Base-by-base conservation (phyloP, 495 filamentous ascomycete species). In the Penicillium arizonense region DNA sequence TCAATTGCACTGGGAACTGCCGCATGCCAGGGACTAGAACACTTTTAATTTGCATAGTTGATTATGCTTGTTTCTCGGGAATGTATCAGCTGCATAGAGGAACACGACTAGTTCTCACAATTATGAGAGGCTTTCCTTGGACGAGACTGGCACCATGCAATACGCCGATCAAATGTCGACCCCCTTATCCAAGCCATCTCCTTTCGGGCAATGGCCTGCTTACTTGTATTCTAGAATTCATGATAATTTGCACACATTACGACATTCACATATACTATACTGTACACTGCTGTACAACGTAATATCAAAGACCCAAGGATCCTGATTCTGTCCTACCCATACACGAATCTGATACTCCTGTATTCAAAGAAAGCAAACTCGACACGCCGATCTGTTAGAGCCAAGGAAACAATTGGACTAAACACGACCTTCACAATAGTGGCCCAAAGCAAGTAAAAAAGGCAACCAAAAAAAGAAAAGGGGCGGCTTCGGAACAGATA, bases 1-100 rank as follows among this genome's bases (percentile, higher is more conserved):
- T 30, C 28, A 30, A 9, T 30, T 30, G 7, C 28, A 30, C 28
- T 8, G 28, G 6, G 6, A 5, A 30, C 28, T 5, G 5, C 28
- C 28, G 44, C 47, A 64, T 62, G 52, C 55, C 58, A 62, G 58
- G 45, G 47, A 53, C 52, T 34, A 23, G 13, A 44, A n/a, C 33
- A 6, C 1, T 24, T 24, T 18, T 18, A 42, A 41, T 21, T 33
- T 51, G 16, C 28, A 52, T 41, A 50, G 28, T 47, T 44, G 0
- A 8, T 2, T 37, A 24, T 53, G 20, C 28, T 30, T 36, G 38
- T 47, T 35, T 39, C 37, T 23, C 21, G 10, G 1, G 14, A 21
- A 47, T 37, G 11, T 28, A n/a, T 41, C 4, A 35, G 26, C 32
- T 41, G 32, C 43, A 44, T n/a, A 39, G 14, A 39, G 26, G 13